Base-by-base conservation (phyloP, 2,329 filamentous ascomycete species). In the Aureobasidium sp. region DNA sequence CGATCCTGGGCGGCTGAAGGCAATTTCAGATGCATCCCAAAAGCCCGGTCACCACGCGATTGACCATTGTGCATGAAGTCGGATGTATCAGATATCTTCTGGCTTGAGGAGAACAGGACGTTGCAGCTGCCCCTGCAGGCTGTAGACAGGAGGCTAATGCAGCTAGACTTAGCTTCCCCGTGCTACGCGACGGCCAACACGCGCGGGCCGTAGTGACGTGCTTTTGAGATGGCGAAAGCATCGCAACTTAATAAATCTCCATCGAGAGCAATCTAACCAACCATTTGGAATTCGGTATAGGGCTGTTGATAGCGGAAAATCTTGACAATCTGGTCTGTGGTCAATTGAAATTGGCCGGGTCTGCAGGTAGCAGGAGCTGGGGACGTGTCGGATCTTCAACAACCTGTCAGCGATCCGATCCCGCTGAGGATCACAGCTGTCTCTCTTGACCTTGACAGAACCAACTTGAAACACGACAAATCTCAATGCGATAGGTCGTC, bases 11-110 rank as follows among this genome's bases (percentile, higher is more conserved):
- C 42, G 57, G 44, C 57, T 60, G 57, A 40, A 22, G 35, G 57
- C 57, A 60, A 60, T 60, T 60, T 60, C 45, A 40, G 29, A 60
- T n/a, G 45, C 44, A 31, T 60, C 57, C 57, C 57, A 50, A 40
- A 60, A 42, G 57, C 57, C 57, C 57, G 57, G 57, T 60, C 57
- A 42, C 57, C 57, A 40, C 45, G 57, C 57, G 57, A 60, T 60
- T 60, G 44, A 39, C 33, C 33, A 27, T 50, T 33, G 57, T 45
- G 57, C 57, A 42, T 60, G 33, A 50, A 60, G 57, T 49, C 44
- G 57, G 56, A 60, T 42, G 57, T 60, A 60, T 60, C 57, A 60
- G 45, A 60, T 49, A 60, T 60, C 45, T 33, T 60, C 14, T 50
- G 45, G 57, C 57, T 31, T 42, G 57, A 42, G 44, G 45, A 50